Evolutionary conservation across 208 protist genomes (phyloP).

Genomic region (Baffinella frigidus): DNA sequence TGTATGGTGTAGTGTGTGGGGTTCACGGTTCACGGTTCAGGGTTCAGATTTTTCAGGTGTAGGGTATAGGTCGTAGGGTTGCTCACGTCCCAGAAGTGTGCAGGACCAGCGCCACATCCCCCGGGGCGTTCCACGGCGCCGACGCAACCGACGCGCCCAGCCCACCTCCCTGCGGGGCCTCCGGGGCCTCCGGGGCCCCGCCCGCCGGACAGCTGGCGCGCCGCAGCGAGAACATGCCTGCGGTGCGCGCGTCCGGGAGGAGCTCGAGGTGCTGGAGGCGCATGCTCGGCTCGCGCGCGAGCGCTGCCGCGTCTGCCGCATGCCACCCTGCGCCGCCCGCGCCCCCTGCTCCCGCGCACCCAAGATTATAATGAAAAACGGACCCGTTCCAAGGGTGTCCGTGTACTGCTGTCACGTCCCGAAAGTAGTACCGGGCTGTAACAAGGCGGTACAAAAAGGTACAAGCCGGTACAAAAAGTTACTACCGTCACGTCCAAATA

Average conservation of each 20-base stretch:
- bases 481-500: too few relatives aligned
- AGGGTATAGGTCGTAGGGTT: background rate
- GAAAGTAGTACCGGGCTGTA: too few relatives aligned
- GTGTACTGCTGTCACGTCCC: too few relatives aligned
- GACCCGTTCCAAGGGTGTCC: too few relatives aligned
- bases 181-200: background rate
- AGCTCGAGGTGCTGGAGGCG: background rate
- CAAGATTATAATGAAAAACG: too few relatives aligned
- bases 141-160: too few relatives aligned
- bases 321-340: too few relatives aligned
- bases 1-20: background rate
- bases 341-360: too few relatives aligned
- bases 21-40: background rate
- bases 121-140: background rate
- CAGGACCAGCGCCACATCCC: conserved; percentile 49
- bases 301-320: background rate
- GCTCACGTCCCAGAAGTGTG: conserved; percentile 62
- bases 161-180: too few relatives aligned
- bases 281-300: background rate
- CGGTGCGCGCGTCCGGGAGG: background rate
- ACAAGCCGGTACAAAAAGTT: too few relatives aligned
- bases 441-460: too few relatives aligned
- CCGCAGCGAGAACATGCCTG: background rate
- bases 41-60: background rate
- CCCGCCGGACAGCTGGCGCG: too few relatives aligned